phyloP scores from a whole-genome alignment of 495 filamentous ascomycete species.

The Xylaria longipes region DNA sequence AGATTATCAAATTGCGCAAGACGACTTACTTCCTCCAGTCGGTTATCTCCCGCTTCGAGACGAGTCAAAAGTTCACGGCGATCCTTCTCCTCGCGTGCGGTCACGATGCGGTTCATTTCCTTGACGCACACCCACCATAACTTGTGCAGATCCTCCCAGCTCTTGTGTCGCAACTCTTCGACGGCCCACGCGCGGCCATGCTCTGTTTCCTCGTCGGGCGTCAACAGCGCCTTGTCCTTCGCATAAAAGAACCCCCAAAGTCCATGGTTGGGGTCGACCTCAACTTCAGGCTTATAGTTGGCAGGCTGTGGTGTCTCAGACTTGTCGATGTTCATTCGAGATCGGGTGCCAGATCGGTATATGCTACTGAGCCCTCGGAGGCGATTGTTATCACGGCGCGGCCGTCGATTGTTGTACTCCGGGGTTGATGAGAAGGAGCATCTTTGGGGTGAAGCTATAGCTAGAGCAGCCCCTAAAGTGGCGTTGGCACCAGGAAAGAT shows the following conservation, averaged over 20 bases:
- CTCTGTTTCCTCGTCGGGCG: constrained; percentile 68
- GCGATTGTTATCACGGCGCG: constrained; percentile 65
- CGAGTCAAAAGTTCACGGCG: constrained; percentile 73
- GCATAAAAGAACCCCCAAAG: constrained; percentile 92
- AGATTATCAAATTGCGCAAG: not conserved
- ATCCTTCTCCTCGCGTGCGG: constrained; percentile 68
- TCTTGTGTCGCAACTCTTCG: constrained; percentile 86
- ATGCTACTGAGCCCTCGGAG: constrained; percentile 82
- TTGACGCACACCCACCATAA: constrained; percentile 96
- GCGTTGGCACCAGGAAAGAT: constrained; percentile 23
- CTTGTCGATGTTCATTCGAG: constrained; percentile 71
- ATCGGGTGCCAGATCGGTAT: constrained; percentile 75
- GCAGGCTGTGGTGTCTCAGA: constrained; percentile 78
- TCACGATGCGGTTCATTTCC: constrained; percentile 90
- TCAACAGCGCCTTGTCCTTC: constrained; percentile 65
- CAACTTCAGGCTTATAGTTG: constrained; percentile 55
- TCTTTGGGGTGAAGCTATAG: constrained; percentile 27
- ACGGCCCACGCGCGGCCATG: constrained; percentile 85
- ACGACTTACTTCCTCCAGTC: constrained; percentile 67
- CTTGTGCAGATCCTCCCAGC: constrained; percentile 89
- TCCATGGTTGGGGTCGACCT: constrained; percentile 76
- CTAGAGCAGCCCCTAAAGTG: constrained; percentile 24
- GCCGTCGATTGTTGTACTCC: constrained; percentile 33
- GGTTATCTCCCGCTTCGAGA: constrained; percentile 62
- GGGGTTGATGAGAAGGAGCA: constrained; percentile 40